Conservation (phyloP, 108 stramenopile species). For the Conticribra weissflogii region DNA sequence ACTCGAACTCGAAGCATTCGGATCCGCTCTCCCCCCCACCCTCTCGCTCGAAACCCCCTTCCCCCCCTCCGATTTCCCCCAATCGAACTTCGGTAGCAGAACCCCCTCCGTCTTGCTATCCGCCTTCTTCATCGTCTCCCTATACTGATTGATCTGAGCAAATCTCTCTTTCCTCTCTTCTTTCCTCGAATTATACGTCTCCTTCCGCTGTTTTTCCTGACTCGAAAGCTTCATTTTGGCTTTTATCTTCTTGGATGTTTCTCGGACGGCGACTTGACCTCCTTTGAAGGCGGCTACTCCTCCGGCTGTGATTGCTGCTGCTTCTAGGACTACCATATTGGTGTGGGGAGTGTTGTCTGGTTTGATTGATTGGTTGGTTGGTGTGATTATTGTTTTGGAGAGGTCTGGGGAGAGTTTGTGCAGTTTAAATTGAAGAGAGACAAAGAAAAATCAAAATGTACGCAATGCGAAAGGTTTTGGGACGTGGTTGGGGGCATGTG, state of each 20-base stretch:
- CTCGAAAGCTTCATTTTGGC: conserved; percentile 23
- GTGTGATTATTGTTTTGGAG: too few relatives aligned
- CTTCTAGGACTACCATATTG: conserved; percentile 40
- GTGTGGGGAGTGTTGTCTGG: neutral
- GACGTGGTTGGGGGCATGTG: too few relatives aligned
- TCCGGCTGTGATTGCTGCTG: conserved; percentile 52
- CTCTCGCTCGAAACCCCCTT: neutral
- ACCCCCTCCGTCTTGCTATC: conserved; percentile 12
- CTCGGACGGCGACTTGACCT: conserved; percentile 35
- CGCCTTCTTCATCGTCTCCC: conserved; percentile 21
- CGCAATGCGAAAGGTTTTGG: too few relatives aligned
- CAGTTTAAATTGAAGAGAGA: too few relatives aligned
- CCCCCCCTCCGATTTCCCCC: conserved; percentile 15
- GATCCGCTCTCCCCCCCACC: neutral
- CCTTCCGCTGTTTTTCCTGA: conserved; percentile 34
- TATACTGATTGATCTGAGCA: conserved; percentile 41
- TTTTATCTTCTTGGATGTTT: conserved; percentile 35
- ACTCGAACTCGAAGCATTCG: neutral
- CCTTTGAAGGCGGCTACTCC: conserved; percentile 50
- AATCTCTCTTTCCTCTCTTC: conserved; percentile 41
- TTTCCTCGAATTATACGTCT: conserved; percentile 35
- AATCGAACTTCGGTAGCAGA: conserved; percentile 16
- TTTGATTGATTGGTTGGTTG: too few relatives aligned
- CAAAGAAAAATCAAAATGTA: too few relatives aligned
- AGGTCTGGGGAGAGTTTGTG: too few relatives aligned